Base-by-base conservation (phyloP, 73 alveolate species). In the Tetrahymena malaccensis region DNA sequence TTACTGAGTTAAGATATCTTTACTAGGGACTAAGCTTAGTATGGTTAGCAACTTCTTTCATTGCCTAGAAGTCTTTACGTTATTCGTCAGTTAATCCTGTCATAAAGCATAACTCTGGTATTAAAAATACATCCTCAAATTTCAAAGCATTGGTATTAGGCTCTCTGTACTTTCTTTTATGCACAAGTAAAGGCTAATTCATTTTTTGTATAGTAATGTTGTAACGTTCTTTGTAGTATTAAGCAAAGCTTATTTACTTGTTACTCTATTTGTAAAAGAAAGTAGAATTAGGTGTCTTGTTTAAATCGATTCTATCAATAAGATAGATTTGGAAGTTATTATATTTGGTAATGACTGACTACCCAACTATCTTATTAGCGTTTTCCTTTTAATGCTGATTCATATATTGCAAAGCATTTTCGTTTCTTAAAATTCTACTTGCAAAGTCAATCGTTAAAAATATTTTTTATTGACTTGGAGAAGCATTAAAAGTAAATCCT, bases 41-140 rank as follows among this genome's bases (percentile, higher is more conserved):
- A 43, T 95, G 95, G 6, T 40, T 94, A 38, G 99, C 98, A 37
- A 98, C 95, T 35, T 96, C 98, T 58, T 97, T 98, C 99, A 98
- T 98, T 43, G 97, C 95, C 38, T 96, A 96, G 96, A 95, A 96
- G 93, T 98, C 97, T 40, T 96, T 96, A 95, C 98, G 96, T 98
- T 98, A 94, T 12, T 98, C 98, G 55, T 98, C 99, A 5, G 99
- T 97, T 56, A 98, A 94, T 22, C 99, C 99, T 10, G 99, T 98
- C 97, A 98, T 96, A 43, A 85, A 85, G 89, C 99, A 98, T 35
- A 98, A 96, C 93, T 98, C 99, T 21, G 99, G 99, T 34, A 98
- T 97, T 56, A 98, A 97, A 57, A 96, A 96, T 40, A 98, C 83
- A 97, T 96, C 96, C 95, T 97, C 16, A 11, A 85, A 0, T 43